Evolutionary conservation across 2,329 filamentous ascomycete species (phyloP), one percentile per base, ranked within the genome.

Genomic region (Zarea fungicola): DNA sequence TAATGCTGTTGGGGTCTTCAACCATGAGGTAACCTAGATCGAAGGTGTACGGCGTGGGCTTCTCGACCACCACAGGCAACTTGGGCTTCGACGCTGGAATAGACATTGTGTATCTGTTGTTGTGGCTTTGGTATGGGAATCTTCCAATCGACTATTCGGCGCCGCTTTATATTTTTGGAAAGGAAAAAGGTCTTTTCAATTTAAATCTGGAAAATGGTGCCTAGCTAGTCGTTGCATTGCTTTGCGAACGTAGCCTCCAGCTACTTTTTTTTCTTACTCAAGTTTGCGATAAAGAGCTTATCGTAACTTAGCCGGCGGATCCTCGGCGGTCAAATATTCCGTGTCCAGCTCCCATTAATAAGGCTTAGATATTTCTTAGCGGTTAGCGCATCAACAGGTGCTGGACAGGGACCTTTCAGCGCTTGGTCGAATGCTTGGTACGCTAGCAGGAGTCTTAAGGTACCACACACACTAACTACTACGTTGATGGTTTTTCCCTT

Each of bases 1-100:
- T 71, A 44, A 93, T 73, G 3, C 92, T 89, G 70, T 96, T 97
- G 32, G 90, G 81, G 70, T 97, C 93, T 63, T 84, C 84, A 67
- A 83, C 86, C 63, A 95, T 79, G 47, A 97, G 84, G 64, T 95
- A 83, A 57, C 90, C 74, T n/a, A 96, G 84, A 67, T 96, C 90
- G 73, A 95, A 96, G 58, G 83, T 90, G 75, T 95, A 95, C 9
- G 91, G 90, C 6, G 87, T 95, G 5, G 89, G 85, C 70, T 95
- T 95, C 53, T 84, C 76, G 62, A 89, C 85, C 14, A 76, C 80
- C 54, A 87, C 75, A 37, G 81, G 77, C 51, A 82, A 72, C 61
- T 78, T 79, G 53, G 70, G 65, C 53, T 69, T 66, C 51, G 68
- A 62, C 52, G 56, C 56, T 37, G 67, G 55, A 44, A 67, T 52